These are phyloP conservation scores for Amaranthus palmeri DNA, from an alignment of 148 eudicot species.

Conservation along the genomic window DNA sequence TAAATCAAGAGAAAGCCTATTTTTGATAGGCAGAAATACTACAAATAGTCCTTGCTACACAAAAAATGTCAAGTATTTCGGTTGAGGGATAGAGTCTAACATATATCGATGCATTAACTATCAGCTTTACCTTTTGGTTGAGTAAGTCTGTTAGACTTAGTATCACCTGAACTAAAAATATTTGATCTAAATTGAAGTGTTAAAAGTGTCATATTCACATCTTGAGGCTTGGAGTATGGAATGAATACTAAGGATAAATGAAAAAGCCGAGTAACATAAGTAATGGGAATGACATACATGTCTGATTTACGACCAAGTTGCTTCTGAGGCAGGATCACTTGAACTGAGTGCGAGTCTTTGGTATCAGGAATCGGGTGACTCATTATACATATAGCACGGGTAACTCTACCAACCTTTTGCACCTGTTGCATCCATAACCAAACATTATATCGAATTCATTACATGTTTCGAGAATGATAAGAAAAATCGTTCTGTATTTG, in stretches of 20 bases:
- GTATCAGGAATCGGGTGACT: slow-evolving; percentile 91
- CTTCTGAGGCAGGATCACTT: slow-evolving; percentile 91
- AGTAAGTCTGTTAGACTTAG: no score
- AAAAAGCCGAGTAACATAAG: background rate
- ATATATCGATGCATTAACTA: no score
- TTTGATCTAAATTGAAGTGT: no score
- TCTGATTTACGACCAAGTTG: slow-evolving; percentile 94
- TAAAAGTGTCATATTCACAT: no score
- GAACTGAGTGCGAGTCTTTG: slow-evolving; percentile 83
- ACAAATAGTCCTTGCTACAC: background rate
- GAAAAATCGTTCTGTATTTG: background rate
- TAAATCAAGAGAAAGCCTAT: background rate
- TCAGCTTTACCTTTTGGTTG: no score
- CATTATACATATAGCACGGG: slow-evolving; percentile 95
- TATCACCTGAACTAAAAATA: no score
- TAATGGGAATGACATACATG: slow-evolving; percentile 51
- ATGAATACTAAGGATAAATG: no score
- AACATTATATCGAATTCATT: background rate
- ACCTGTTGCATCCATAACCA: slow-evolving; percentile 39
- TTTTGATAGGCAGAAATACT: background rate
- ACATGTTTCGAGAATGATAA: background rate
- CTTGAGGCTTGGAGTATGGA: no score
- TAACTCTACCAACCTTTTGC: slow-evolving; percentile 80
- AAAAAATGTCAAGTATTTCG: background rate
- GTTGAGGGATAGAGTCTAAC: no score